A percentile compares a stretch with the other conserved stretches of the same genome.
These are phyloP conservation scores for Wickerhamiella azyma DNA, from an alignment of 805 yeast genomes.

Conservation along the genomic window DNA sequence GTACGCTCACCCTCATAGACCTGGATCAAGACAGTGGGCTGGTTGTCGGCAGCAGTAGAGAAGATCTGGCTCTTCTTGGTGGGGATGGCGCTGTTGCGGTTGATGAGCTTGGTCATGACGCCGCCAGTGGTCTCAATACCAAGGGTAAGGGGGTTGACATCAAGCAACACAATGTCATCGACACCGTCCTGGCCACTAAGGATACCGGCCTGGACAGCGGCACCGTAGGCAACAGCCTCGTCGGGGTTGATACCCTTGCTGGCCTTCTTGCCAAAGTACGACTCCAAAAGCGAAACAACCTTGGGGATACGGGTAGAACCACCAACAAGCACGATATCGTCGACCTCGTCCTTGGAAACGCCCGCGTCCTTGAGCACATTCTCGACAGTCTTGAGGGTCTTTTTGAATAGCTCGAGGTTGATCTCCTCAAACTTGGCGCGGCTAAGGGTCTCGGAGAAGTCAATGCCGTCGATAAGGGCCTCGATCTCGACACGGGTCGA, in stretches of 20 bases:
- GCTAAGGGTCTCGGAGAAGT: slow-evolving; percentile 86
- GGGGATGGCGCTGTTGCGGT: slow-evolving; percentile 92
- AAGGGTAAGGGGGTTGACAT: slow-evolving; percentile 84
- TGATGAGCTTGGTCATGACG: slow-evolving; percentile 89
- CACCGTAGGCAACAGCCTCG: slow-evolving; percentile 99
- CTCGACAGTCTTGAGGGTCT: slow-evolving; percentile 91
- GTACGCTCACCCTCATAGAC: slow-evolving; percentile 96
- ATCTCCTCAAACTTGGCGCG: slow-evolving; percentile 98
- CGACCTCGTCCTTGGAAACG: slow-evolving; percentile 70
- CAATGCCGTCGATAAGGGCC: slow-evolving; percentile 86
- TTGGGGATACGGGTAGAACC: slow-evolving; percentile 99
- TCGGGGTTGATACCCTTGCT: slow-evolving; percentile 97
- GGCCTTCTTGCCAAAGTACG: slow-evolving; percentile 83
- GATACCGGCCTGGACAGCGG: slow-evolving; percentile 98
- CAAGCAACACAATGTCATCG: slow-evolving; percentile 77
- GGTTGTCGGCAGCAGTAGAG: slow-evolving; percentile 94
- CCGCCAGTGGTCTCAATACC: slow-evolving; percentile 98
- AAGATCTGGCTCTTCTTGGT: slow-evolving; percentile 89
- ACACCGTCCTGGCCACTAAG: slow-evolving; percentile 91
- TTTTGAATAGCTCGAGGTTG: slow-evolving; percentile 83
- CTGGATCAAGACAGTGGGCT: slow-evolving; percentile 87
- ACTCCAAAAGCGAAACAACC: slow-evolving; percentile 85
- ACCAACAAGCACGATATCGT: slow-evolving; percentile 95
- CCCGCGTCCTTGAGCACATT: slow-evolving; percentile 91
- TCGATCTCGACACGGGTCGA: slow-evolving; percentile 94